These are phyloP conservation scores for Dinochytrium kinnereticum DNA, from an alignment of 371 early-diverging fungal genomes.

Conservation along the genomic window DNA sequence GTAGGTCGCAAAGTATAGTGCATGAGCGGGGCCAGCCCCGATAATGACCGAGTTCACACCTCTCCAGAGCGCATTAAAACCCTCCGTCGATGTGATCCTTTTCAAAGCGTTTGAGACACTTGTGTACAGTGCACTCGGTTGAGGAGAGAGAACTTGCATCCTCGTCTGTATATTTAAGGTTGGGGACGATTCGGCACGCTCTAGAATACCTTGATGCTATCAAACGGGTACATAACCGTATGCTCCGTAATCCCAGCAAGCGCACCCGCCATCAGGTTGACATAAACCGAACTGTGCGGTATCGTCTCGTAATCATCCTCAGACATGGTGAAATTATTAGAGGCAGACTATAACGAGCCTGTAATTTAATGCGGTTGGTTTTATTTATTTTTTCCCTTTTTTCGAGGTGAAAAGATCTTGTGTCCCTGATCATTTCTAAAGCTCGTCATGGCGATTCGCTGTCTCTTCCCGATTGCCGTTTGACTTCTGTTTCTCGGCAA, in stretches of 20 bases:
- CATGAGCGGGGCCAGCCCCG: conserved; percentile 96
- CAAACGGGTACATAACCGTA: conserved; percentile 93
- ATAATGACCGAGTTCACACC: conserved; percentile 90
- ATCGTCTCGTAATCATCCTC: conserved; percentile 91
- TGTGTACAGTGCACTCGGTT: conserved; percentile 64
- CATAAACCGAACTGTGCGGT: conserved; percentile 76
- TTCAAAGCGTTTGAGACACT: conserved; percentile 65
- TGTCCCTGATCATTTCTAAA: too few relatives aligned
- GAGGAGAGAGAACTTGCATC: conserved; percentile 79
- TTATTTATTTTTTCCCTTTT: neutral
- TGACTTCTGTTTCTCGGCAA: too few relatives aligned
- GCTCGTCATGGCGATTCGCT: too few relatives aligned
- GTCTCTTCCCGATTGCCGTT: too few relatives aligned
- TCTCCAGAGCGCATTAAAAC: conserved; percentile 81
- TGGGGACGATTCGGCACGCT: neutral
- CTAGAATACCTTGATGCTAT: conserved; percentile 84
- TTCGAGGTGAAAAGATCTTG: too few relatives aligned
- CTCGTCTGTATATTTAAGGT: conserved; percentile 66
- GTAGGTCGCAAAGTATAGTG: conserved; percentile 94
- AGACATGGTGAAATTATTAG: too few relatives aligned
- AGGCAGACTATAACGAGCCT: too few relatives aligned
- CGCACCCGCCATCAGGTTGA: conserved; percentile 91
- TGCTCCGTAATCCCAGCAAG: conserved; percentile 97
- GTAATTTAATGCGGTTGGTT: too few relatives aligned
- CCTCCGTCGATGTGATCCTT: conserved; percentile 73